Conservation (phyloP, 768 basidiomycete genomes). For the Ramaria rubella region DNA sequence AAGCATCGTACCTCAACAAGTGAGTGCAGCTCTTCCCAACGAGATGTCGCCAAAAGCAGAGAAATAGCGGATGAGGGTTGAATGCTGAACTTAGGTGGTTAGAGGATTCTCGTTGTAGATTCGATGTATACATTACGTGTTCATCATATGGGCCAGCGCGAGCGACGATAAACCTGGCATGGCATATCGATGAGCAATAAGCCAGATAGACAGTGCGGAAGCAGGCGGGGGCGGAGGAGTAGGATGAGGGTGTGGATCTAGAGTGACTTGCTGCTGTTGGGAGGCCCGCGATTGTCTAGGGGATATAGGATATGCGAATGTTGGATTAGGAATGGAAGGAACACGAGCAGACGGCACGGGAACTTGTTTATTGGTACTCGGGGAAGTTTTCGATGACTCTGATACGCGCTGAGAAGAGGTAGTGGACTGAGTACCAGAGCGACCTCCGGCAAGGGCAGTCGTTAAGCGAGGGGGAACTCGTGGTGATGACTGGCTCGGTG, state of each 20-base stretch:
- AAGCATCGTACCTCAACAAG: constrained; percentile 47
- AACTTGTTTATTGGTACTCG: constrained; percentile 26
- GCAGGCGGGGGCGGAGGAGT: constrained; percentile 55
- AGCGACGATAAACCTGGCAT: constrained; percentile 60
- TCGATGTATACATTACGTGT: neutral
- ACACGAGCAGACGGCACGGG: constrained; percentile 32
- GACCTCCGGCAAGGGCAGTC: neutral
- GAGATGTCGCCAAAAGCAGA: constrained; percentile 57
- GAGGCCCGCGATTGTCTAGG: constrained; percentile 6
- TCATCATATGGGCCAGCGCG: constrained; percentile 67
- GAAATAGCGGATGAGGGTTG: constrained; percentile 62
- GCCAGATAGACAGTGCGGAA: constrained; percentile 69
- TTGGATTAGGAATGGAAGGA: constrained; percentile 15
- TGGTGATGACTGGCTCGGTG: neutral
- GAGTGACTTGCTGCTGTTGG: constrained; percentile 15
- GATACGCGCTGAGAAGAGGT: neutral
- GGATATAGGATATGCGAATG: constrained; percentile 5
- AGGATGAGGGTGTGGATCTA: constrained; percentile 71
- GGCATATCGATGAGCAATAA: constrained; percentile 67
- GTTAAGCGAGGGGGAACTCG: neutral
- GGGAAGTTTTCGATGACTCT: constrained; percentile 19
- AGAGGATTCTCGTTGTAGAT: neutral
- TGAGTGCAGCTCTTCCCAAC: constrained; percentile 58
- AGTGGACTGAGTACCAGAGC: neutral
- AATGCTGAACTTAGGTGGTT: constrained; percentile 37